Conservation (phyloP, 306 rosid genomes). For the Sphenostylis stenocarpa region DNA sequence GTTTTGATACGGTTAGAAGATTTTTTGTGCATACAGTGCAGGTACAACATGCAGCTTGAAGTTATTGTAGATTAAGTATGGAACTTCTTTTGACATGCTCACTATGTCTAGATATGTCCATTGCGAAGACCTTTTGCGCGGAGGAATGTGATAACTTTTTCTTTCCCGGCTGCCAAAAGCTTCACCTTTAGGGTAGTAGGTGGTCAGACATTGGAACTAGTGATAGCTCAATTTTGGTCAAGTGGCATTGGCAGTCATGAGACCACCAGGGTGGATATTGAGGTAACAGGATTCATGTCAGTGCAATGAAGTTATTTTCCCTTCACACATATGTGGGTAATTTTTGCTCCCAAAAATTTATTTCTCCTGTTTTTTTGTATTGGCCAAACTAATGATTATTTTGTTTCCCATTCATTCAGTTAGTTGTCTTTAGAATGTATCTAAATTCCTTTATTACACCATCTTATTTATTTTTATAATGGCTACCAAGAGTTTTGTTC, state of each 20-base stretch:
- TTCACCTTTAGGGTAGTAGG: slow-evolving; percentile 86
- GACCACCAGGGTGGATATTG: slow-evolving; percentile 73
- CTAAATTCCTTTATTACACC: neutral
- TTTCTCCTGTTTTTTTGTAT: neutral
- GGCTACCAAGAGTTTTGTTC: slow-evolving; percentile 1
- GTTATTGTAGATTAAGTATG: slow-evolving; percentile 20
- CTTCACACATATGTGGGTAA: slow-evolving; percentile 13
- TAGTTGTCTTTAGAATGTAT: neutral
- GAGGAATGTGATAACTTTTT: slow-evolving; percentile 69
- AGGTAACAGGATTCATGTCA: slow-evolving; percentile 56
- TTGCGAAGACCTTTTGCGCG: slow-evolving; percentile 76
- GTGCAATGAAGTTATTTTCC: slow-evolving; percentile 8
- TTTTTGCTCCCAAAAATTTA: neutral
- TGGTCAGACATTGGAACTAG: slow-evolving; percentile 93
- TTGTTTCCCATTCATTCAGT: slow-evolving; percentile 12
- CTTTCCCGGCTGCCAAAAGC: slow-evolving; percentile 79
- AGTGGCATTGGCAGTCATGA: slow-evolving; percentile 93
- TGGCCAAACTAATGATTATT: neutral
- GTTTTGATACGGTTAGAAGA: slow-evolving; percentile 90
- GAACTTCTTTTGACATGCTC: slow-evolving; percentile 40
- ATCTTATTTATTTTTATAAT: neutral
- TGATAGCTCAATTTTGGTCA: slow-evolving; percentile 90
- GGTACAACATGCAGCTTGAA: slow-evolving; percentile 50
- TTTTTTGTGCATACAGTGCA: slow-evolving; percentile 88
- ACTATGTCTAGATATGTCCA: slow-evolving; percentile 71